Evolutionary conservation across 805 yeast genomes (phyloP).

Genomic region (Saccharomycopsis fibuligera): DNA sequence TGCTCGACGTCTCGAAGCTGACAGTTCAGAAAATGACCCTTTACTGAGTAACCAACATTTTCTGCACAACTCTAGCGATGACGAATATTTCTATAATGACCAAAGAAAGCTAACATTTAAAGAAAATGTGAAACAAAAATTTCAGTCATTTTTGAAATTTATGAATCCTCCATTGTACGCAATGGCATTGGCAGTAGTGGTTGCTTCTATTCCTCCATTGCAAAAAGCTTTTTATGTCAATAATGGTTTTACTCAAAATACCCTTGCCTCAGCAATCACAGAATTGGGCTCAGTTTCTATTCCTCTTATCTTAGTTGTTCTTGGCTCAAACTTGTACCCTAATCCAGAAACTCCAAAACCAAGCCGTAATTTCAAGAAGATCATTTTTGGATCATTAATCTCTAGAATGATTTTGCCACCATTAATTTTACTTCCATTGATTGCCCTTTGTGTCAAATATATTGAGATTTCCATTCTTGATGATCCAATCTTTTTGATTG

Average conservation of each 20-base stretch:
- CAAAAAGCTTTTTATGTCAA: conserved; percentile 52
- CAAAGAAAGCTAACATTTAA: neutral
- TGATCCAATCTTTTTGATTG: conserved; percentile 76
- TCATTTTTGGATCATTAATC: conserved; percentile 61
- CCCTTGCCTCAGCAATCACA: conserved; percentile 54
- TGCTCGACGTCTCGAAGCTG: neutral
- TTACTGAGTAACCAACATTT: neutral
- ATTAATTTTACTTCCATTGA: conserved; percentile 56
- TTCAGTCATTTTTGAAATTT: conserved; percentile 31
- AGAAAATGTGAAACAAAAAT: neutral
- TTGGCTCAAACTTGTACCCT: conserved; percentile 76
- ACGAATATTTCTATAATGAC: neutral
- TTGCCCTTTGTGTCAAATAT: conserved; percentile 57
- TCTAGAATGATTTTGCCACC: conserved; percentile 80
- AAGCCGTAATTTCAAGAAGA: conserved; percentile 52
- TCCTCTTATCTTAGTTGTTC: conserved; percentile 66
- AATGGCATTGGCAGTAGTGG: conserved; percentile 60
- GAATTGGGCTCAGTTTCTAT: conserved; percentile 72
- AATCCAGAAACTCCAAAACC: conserved; percentile 56
- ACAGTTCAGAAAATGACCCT: neutral
- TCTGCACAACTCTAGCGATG: neutral
- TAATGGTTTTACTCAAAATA: conserved; percentile 57
- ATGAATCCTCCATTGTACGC: conserved; percentile 86
- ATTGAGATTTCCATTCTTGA: conserved; percentile 62
- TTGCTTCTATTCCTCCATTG: conserved; percentile 58